phyloP scores from a whole-genome alignment of 495 filamentous ascomycete species.

The Symbiotaphrina buchneri region DNA sequence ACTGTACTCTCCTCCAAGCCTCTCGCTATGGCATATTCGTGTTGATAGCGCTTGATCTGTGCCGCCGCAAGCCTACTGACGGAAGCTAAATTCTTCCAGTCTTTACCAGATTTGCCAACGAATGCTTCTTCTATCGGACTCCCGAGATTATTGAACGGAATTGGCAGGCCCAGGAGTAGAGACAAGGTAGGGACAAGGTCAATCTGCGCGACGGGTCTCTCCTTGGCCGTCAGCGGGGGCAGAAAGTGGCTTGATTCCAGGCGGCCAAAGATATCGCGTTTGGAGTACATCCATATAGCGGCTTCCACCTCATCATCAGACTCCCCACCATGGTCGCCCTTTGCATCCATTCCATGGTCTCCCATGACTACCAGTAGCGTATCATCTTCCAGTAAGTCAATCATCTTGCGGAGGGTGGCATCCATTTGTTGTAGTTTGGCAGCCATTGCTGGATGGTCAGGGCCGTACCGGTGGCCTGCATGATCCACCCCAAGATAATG shows the following conservation, averaged over 20 bases:
- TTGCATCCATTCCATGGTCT: conserved; percentile 93
- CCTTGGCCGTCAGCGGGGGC: conserved; percentile 54
- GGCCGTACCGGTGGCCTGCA: conserved; percentile 89
- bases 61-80: conserved; percentile 60
- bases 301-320: conserved; percentile 88
- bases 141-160: conserved; percentile 96
- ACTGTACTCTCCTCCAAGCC: conserved; percentile 35
- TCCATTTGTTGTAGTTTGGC: conserved; percentile 89
- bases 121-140: conserved; percentile 89
- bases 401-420: conserved; percentile 43
- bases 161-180: conserved; percentile 68
- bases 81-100: conserved; percentile 50
- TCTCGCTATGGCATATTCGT: conserved; percentile 33
- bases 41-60: conserved; percentile 77
- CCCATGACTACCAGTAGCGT: conserved; percentile 92
- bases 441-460: conserved; percentile 77
- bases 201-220: conserved; percentile 76
- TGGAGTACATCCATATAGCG: conserved; percentile 97
- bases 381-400: conserved; percentile 51
- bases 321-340: conserved; percentile 93
- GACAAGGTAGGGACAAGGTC: conserved; percentile 86
- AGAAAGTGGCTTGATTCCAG: conserved; percentile 31
- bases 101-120: conserved; percentile 36
- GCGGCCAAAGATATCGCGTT: conserved; percentile 57
- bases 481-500: conserved; percentile 95